Evolutionary conservation across 2,329 filamentous ascomycete genomes (phyloP).

Genomic region (Penicillium rolfsii): DNA sequence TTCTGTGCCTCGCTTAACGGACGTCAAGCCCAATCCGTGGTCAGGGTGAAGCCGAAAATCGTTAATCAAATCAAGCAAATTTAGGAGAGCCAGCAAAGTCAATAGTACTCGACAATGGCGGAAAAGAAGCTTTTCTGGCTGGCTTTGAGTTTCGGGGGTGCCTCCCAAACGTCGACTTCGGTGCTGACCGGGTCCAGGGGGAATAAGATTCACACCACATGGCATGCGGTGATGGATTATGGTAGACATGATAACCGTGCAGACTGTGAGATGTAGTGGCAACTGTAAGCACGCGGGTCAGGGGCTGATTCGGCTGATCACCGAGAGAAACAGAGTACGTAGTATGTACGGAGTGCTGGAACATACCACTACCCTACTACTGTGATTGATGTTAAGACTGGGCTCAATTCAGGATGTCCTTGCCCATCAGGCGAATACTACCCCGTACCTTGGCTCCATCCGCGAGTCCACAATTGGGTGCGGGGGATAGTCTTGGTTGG

Average conservation of each 20-base stretch:
- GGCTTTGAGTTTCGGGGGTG: conserved; percentile 1
- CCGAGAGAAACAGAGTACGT: too few relatives aligned
- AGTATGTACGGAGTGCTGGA: too few relatives aligned
- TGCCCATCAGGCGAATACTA: not conserved
- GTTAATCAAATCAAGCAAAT: not conserved
- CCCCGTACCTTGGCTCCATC: not conserved
- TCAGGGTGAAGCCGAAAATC: not conserved
- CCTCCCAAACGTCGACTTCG: not conserved
- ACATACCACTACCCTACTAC: not conserved
- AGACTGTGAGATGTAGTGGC: not conserved
- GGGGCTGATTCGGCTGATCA: not conserved
- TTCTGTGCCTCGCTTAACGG: not conserved
- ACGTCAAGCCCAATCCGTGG: not conserved
- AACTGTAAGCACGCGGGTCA: not conserved
- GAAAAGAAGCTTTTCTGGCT: not conserved
- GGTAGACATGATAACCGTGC: not conserved
- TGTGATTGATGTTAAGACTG: not conserved
- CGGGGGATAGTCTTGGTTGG: not conserved
- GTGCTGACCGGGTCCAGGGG: not conserved
- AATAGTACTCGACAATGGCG: not conserved
- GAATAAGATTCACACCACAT: not conserved
- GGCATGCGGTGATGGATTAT: not conserved
- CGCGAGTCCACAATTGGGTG: not conserved
- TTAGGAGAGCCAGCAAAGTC: not conserved
- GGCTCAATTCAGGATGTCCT: not conserved